Evolutionary conservation across 306 rosid genomes (phyloP), one percentile per base, ranked within the genome.

Genomic region (Quercus alba): DNA sequence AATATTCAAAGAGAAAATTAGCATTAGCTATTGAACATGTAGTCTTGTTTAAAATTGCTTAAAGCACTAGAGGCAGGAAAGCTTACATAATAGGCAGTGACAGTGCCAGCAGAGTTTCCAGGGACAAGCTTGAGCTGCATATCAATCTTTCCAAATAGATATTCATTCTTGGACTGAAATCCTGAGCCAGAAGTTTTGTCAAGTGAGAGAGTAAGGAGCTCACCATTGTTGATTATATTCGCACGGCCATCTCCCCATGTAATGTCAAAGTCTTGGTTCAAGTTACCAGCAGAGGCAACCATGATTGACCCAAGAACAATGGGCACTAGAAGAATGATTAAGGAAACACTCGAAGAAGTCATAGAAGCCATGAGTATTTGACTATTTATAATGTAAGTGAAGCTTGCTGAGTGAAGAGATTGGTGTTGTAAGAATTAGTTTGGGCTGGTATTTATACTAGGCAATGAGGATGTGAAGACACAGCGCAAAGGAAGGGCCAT

Each of bases 71-170:
- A 13, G 10, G 3, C 1, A 19, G 52, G 23, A 58, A 62, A 46
- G 28, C 81, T 77, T 90, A 87, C 92, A 81, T 93, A 93, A 58
- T 87, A 93, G 58, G 95, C 90, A n/a, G 97, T 87, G 81, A 92
- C 97, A 33, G 93, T 89, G 81, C 97, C 97, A 18, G 95, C 97
- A 18, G 94, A 92, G 80, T 89, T 88, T 72, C 93, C 93, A 1
- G 92, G 73, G 1, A 90, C 95, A 31, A 92, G 97, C 87, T 92
- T 89, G 85, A 90, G 86, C 74, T 92, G 97, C 93, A 90, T 90
- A 49, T 92, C 89, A 20, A 90, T 87, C 51, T 86, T 85, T 1
- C 97, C 91, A 73, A 84, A 90, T 3, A 93, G 80, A 75, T 87
- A 93, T 64, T 87, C 88, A 72, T 84, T 80, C 58, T 79, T 87